phyloP scores from a whole-genome alignment of 2,329 filamentous ascomycete species.

The Xylariaceae sp. region DNA sequence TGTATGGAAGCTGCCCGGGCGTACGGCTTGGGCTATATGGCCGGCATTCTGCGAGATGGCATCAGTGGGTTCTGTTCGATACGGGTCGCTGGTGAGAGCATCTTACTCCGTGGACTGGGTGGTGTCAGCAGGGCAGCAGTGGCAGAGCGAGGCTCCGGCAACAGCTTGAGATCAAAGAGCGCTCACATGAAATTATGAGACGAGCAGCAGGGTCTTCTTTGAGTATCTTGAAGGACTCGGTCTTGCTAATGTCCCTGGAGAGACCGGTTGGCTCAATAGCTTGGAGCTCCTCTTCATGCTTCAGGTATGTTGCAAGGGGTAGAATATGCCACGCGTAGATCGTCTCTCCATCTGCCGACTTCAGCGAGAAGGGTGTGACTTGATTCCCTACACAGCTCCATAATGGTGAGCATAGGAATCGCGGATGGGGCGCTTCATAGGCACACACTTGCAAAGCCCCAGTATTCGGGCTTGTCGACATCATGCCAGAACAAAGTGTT shows the following conservation, averaged over 20 bases:
- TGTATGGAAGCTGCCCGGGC: constrained; percentile 70
- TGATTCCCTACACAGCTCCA: constrained; percentile 64
- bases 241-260: constrained; percentile 45
- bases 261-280: constrained; percentile 42
- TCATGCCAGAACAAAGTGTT: constrained; percentile 66
- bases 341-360: constrained; percentile 65
- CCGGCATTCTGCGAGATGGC: constrained; percentile 64
- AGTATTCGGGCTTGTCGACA: constrained; percentile 67
- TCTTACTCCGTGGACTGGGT: constrained; percentile 55
- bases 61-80: neutral
- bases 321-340: constrained; percentile 90
- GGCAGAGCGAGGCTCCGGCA: neutral
- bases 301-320: constrained; percentile 66
- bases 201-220: constrained; percentile 55
- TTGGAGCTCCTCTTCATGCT: constrained; percentile 58
- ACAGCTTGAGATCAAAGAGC: neutral
- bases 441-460: constrained; percentile 72
- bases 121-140: constrained; percentile 5
- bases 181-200: constrained; percentile 56
- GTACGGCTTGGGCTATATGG: constrained; percentile 70
- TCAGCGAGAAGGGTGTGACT: constrained; percentile 75
- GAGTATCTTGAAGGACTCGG: constrained; percentile 53
- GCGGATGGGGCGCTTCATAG: constrained; percentile 8
- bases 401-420: no score
- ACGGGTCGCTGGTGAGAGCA: neutral